Base-by-base conservation (phyloP, 768 basidiomycete genomes). In the Pleurotus djamor region DNA sequence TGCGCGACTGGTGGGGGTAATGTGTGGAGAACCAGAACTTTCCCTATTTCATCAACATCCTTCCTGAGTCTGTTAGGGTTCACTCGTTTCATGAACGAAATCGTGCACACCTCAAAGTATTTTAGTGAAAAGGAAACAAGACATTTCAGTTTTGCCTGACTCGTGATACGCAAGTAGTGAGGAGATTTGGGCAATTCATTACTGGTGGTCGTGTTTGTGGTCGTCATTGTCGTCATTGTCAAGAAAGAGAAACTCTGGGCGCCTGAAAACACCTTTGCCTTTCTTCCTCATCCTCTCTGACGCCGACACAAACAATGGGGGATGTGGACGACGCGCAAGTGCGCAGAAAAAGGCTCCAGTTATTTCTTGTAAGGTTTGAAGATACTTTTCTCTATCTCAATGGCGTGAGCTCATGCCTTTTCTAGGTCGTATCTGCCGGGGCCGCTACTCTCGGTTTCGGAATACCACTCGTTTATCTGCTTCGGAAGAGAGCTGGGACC, bases 41-140 rank as follows among this genome's bases (percentile, higher is more conserved):
- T 36, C 28, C 10, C 63, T 50, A 35, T 52, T 13, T 49, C 51
- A 47, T 17, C 45, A 7, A 5, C 45, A 16, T 47, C 45, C n/a
- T 47, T 47, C 38, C 38, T 41, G 38, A 41, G 45, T 7, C 7
- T 47, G 7, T 14, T 7, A 47, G 37, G 56, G 34, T 34, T 36
- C 28, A 37, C 16, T 41, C 33, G 36, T 12, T 41, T 35, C 34
- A 2, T 17, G 32, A 28, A 21, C 60, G 52, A 59, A 14, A 41
- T n/a, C 33, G 2, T 38, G 71, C 76, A 52, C 48, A 83, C 86
- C 71, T 86, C 69, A 14, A 88, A 72, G 61, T 79, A 82, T 37
- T 80, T 72, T 0, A 89, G 75, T 6, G 83, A 82, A 61, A 78
- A 79, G 34, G 80, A 65, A 35, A 88, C 79, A 74, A 79, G 88